phyloP scores from a whole-genome alignment of 2,329 filamentous ascomycete genomes.

The Hypoxylon sp. region DNA sequence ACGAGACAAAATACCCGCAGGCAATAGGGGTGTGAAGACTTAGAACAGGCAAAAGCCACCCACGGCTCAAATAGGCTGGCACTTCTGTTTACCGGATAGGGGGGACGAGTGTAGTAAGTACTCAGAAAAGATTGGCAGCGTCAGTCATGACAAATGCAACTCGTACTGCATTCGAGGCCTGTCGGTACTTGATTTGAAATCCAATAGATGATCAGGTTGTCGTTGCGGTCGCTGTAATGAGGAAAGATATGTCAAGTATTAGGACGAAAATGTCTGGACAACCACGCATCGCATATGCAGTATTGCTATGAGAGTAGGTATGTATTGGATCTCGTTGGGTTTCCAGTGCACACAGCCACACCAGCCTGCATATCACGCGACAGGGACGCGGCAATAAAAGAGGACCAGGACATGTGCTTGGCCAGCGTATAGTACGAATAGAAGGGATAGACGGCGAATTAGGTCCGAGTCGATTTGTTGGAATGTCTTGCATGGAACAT shows the following conservation, averaged over 20 bases:
- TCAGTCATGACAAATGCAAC: constrained; percentile 41
- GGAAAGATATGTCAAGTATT: constrained; percentile 34
- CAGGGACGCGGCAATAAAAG: constrained; percentile 40
- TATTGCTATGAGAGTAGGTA: constrained; percentile 22
- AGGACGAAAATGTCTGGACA: constrained; percentile 36
- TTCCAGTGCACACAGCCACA: constrained; percentile 38
- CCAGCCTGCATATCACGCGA: constrained; percentile 42
- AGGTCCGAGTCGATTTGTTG: neutral
- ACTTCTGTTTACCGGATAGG: constrained; percentile 38
- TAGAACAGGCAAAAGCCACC: constrained; percentile 40
- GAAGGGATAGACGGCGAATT: neutral
- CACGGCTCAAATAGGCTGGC: constrained; percentile 38
- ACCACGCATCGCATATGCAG: constrained; percentile 44
- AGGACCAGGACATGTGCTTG: constrained; percentile 29
- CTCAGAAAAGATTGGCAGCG: constrained; percentile 21
- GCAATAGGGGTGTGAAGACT: constrained; percentile 29
- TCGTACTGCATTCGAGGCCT: constrained; percentile 38
- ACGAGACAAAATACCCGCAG: constrained; percentile 37
- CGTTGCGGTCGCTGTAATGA: constrained; percentile 28
- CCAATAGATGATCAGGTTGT: constrained; percentile 29
- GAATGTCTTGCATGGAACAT: constrained; percentile 19
- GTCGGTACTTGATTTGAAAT: constrained; percentile 40
- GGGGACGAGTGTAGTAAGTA: constrained; percentile 33
- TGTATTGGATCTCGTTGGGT: constrained; percentile 39
- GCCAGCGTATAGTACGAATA: constrained; percentile 22